Evolutionary conservation across 805 yeast genomes (phyloP).

Genomic region (Candida nonsorbophila): DNA sequence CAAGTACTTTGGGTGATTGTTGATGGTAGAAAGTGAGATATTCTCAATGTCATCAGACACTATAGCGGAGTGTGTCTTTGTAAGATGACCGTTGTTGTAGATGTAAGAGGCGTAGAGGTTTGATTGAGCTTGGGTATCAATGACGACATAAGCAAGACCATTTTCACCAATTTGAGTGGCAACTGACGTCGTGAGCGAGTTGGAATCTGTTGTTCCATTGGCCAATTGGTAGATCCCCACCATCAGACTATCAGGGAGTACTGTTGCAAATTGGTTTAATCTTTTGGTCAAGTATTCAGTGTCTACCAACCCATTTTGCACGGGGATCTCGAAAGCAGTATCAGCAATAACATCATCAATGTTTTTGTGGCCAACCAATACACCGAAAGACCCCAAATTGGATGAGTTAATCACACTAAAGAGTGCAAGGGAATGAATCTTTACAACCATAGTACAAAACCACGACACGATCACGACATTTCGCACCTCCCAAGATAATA

Average conservation of each 20-base stretch:
- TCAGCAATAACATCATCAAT: slow-evolving; percentile 9
- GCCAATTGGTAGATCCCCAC: slow-evolving; percentile 29
- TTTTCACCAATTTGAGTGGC: slow-evolving; percentile 3
- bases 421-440: slow-evolving; percentile 22
- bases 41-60: slow-evolving; percentile 25
- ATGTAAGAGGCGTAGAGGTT: slow-evolving; percentile 1
- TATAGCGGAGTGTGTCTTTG: slow-evolving; percentile 10
- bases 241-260: slow-evolving; percentile 19
- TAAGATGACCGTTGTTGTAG: background rate
- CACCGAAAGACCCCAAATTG: slow-evolving; percentile 14
- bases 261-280: slow-evolving; percentile 20
- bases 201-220: slow-evolving; percentile 1
- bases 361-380: slow-evolving; percentile 19
- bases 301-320: slow-evolving; percentile 14
- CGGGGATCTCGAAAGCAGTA: slow-evolving; percentile 26
- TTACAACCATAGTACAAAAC: too few relatives aligned
- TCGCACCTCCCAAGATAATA: too few relatives aligned
- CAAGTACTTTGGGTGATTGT: slow-evolving; percentile 20
- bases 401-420: slow-evolving; percentile 21
- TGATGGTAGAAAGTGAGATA: slow-evolving; percentile 26
- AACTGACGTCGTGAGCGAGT: background rate
- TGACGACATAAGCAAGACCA: background rate
- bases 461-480: too few relatives aligned
- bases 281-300: slow-evolving; percentile 18
- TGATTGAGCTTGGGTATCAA: slow-evolving; percentile 2